These are phyloP conservation scores for Phytophthora cactorum DNA, from an alignment of 352 stramenopile species.

Conservation along the genomic window DNA sequence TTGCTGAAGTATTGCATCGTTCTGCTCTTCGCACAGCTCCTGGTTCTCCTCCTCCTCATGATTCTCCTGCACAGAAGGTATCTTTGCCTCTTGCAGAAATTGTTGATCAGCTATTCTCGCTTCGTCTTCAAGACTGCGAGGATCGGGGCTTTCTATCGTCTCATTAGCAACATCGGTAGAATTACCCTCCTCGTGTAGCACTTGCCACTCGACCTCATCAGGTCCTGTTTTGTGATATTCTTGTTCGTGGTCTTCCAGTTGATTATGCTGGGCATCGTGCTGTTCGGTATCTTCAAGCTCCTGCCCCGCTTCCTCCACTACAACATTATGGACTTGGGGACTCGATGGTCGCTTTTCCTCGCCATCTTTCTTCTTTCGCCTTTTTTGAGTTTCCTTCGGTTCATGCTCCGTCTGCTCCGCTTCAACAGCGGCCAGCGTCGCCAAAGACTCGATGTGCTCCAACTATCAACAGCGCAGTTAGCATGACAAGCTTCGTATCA, in stretches of 20 bases:
- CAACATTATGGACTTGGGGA: background rate
- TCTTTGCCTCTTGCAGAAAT: conserved; percentile 1
- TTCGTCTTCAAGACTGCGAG: background rate
- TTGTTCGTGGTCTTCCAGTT: conserved; percentile 2
- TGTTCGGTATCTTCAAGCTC: conserved; percentile 3
- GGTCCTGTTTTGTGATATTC: background rate
- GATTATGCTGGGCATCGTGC: background rate
- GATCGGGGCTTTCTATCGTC: too few relatives aligned
- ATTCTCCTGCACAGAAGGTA: background rate
- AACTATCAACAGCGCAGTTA: conserved; percentile 32
- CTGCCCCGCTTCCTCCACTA: background rate
- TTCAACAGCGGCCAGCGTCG: conserved; percentile 34
- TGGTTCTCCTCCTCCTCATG: conserved; percentile 5
- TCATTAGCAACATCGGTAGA: background rate
- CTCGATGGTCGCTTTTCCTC: background rate
- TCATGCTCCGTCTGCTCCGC: conserved; percentile 2
- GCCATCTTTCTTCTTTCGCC: background rate
- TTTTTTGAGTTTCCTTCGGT: background rate
- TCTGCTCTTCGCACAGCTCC: background rate
- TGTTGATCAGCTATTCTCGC: background rate
- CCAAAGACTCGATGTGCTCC: conserved; percentile 59
- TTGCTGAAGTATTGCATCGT: background rate
- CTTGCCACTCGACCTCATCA: background rate
- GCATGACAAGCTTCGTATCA: background rate
- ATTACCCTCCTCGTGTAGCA: background rate